Base-by-base conservation (phyloP, 768 basidiomycete species). In the Xerocomus potaroensis region DNA sequence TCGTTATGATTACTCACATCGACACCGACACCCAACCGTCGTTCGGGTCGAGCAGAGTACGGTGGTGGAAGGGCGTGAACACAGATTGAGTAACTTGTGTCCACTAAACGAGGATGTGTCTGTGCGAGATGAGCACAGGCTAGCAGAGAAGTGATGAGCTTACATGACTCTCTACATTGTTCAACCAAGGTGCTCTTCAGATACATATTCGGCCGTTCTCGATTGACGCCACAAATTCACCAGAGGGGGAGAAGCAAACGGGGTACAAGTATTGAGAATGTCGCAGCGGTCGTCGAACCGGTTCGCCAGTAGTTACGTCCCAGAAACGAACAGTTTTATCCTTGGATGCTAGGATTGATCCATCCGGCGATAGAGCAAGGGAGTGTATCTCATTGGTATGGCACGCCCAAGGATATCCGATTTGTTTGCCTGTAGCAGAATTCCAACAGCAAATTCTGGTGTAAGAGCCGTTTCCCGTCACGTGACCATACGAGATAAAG, bases 361-460 rank as follows among this genome's bases (percentile, higher is more conserved):
- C 48, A 18, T 49, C 43, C 2, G 31, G 43, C 8, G 48, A 49
- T n/a, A 31, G 43, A 4, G 38, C 18, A 9, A 51, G 16, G 0
- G 38, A 41, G 8, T 0, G 0, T n/a, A 57, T 19, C 0, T 0
- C 0, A 8, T 48, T 18, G 0, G 58, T 45, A 26, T 67, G 57
- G 12, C 59, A 23, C 47, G 3, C 12, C 57, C 57, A 53, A 0
- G 41, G 48, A 1, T 16, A 16, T 44, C 45, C 49, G 3, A 59
- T 22, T 12, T 9, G 35, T 4, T 27, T 21, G 16, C 42, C 42
- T 8, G 46, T 46, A 2, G 8, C 12, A 6, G 24, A 10, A 9
- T 34, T 27, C 44, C 48, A 49, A 12, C 18, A 21, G 6, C 40
- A 24, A 11, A 41, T 41, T 7, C 15, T 29, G 9, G 10, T 22